A percentile compares a stretch with the other conserved stretches of the same genome.
phyloP scores from a whole-genome alignment of 352 stramenopile species.

The Albugo candida region DNA sequence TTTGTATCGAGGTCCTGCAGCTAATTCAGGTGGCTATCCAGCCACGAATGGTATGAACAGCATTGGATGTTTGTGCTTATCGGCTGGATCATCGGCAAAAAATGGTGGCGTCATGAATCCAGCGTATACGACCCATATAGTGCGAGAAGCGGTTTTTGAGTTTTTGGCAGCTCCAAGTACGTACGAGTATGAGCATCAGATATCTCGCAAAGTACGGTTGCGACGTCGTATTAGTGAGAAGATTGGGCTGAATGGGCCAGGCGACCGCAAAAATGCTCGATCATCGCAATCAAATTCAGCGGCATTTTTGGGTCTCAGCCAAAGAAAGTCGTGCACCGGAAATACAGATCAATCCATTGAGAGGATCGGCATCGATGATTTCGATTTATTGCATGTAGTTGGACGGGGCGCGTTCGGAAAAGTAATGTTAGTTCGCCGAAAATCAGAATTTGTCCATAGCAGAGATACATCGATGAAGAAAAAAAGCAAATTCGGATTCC shows the following conservation, averaged over 20 bases:
- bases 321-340: not conserved
- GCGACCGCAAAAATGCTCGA: not conserved
- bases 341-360: conserved; percentile 2
- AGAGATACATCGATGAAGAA: not conserved
- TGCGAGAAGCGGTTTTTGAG: conserved; percentile 62
- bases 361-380: conserved; percentile 74
- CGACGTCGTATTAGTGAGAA: not conserved
- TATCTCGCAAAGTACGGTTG: conserved; percentile 24
- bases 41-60: not conserved
- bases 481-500: conserved; percentile 1
- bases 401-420: conserved; percentile 94
- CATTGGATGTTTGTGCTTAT: conserved; percentile 59
- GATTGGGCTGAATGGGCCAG: not conserved
- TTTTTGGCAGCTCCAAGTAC: conserved; percentile 57
- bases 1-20: not conserved
- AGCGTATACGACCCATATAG: conserved; percentile 44
- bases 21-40: conserved; percentile 6
- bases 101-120: conserved; percentile 22
- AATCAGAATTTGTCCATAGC: conserved; percentile 3
- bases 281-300: not conserved
- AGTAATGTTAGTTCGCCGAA: conserved; percentile 77
- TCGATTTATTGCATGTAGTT: conserved; percentile 93
- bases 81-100: conserved; percentile 30
- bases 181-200: conserved; percentile 55
- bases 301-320: not conserved